A percentile compares a stretch with the other conserved stretches of the same genome.
Evolutionary conservation across 805 yeast species (phyloP).

Genomic region (Wickerhamomyces chambardii): DNA sequence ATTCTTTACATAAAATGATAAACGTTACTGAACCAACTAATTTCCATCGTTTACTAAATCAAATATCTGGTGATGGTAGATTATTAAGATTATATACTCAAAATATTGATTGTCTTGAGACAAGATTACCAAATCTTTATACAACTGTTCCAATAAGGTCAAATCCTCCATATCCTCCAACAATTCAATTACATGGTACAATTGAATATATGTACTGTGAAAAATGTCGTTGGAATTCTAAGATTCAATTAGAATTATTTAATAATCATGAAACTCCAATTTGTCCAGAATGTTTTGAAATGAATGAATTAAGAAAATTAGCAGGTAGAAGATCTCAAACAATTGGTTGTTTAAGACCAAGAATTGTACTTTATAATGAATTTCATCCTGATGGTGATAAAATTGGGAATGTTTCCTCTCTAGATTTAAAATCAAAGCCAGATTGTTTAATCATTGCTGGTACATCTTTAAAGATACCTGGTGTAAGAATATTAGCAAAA

Average conservation of each 20-base stretch:
- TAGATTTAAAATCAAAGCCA: constrained; percentile 56
- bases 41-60: constrained; percentile 60
- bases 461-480: constrained; percentile 76
- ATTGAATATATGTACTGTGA: constrained; percentile 66
- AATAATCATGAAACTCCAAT: constrained; percentile 34
- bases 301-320: constrained; percentile 43
- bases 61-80: constrained; percentile 51
- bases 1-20: constrained; percentile 47
- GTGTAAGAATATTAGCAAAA: constrained; percentile 51
- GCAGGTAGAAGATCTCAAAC: constrained; percentile 63
- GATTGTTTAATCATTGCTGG: constrained; percentile 81
- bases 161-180: constrained; percentile 38
- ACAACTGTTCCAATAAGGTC: constrained; percentile 40
- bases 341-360: constrained; percentile 52
- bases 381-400: constrained; percentile 83
- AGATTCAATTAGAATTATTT: constrained; percentile 45
- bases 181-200: constrained; percentile 83
- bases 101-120: constrained; percentile 78
- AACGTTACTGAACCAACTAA: constrained; percentile 55
- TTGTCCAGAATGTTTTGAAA: constrained; percentile 59
- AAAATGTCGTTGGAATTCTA: constrained; percentile 55
- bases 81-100: constrained; percentile 76
- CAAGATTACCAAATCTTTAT: constrained; percentile 37
- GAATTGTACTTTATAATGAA: constrained; percentile 66
- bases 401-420: constrained; percentile 66